Evolutionary conservation across 2,329 filamentous ascomycete genomes (phyloP).

Genomic region (Botryotinia calthae): DNA sequence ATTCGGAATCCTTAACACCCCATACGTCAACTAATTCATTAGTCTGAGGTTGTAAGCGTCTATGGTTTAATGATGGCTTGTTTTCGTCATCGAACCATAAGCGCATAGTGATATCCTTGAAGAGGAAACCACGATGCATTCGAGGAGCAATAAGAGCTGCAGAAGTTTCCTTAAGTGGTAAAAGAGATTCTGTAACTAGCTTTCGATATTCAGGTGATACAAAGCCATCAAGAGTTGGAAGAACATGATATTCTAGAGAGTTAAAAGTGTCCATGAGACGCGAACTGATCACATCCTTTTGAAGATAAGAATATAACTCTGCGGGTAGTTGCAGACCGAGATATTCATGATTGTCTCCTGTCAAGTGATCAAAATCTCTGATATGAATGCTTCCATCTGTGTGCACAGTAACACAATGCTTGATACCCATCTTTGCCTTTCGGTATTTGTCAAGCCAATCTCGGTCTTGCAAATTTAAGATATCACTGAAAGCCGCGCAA

Average conservation of each 20-base stretch:
- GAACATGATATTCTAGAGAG: slow-evolving; percentile 72
- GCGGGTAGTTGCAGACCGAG: slow-evolving; percentile 86
- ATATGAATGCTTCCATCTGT: slow-evolving; percentile 67
- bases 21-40: slow-evolving; percentile 57
- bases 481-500: slow-evolving; percentile 76
- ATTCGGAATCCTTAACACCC: slow-evolving; percentile 64
- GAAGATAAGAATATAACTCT: slow-evolving; percentile 88
- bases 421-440: slow-evolving; percentile 78
- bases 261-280: slow-evolving; percentile 80
- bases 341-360: slow-evolving; percentile 83
- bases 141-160: slow-evolving; percentile 75
- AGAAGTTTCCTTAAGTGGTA: slow-evolving; percentile 71
- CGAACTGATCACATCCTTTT: slow-evolving; percentile 75
- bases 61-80: slow-evolving; percentile 66
- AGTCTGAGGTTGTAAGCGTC: slow-evolving; percentile 49
- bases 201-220: slow-evolving; percentile 76
- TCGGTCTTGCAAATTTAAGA: slow-evolving; percentile 66
- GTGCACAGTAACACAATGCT: slow-evolving; percentile 77
- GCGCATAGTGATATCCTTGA: slow-evolving; percentile 72
- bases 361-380: slow-evolving; percentile 69
- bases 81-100: slow-evolving; percentile 80
- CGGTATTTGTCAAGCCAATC: slow-evolving; percentile 84
- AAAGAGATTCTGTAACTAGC: slow-evolving; percentile 71
- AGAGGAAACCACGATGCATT: slow-evolving; percentile 79
- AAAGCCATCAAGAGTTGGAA: slow-evolving; percentile 82